Evolutionary conservation across 2,329 filamentous ascomycete genomes (phyloP), one percentile per base, ranked within the genome.

Genomic region (Trichoderma harzianum): DNA sequence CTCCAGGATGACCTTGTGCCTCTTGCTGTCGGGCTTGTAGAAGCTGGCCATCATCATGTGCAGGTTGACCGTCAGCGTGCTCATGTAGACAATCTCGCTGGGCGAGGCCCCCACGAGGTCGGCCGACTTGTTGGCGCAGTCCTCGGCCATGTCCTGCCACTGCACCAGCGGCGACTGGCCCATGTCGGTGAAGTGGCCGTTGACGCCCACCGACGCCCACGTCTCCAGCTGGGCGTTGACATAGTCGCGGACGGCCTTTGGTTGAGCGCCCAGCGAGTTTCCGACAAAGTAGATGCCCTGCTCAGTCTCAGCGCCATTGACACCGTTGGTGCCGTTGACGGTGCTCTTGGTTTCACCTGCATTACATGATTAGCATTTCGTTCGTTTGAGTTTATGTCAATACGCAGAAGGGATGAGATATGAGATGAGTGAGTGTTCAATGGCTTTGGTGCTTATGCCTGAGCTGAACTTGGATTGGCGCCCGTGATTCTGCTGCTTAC

Each of bases 201-300:
- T 90, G 26, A 97, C 94, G 21, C 92, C 94, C 75, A 96, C 92
- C 0, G 90, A 91, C 0, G 91, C 91, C 94, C 95, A 97, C 4
- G 93, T 94, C 73, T 92, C 88, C 1, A 97, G 87, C 75, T 97
- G 94, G 6, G 89, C 87, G 60, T 90, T 84, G 73, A 97, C 83
- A 74, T 93, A 90, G 18, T 86, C 83, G 21, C 87, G 85, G 0
- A 91, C 90, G 16, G 87, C 87, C 73, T 88, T 89, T 58, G 95
- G 94, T 80, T 97, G 94, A 5, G 95, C 88, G 47, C 94, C 94
- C 1, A 97, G 87, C 0, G 94, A 97, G 83, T 97, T 97, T 71
- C 95, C 95, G 75, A 94, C 95, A 74, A 98, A 90, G 81, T 97
- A 98, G 72, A 93, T 91, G 72, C 80, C 80, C 72, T 81, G 76